Percentiles rank a stretch among this genome's conserved stretches.
Evolutionary conservation across 306 rosid species (phyloP).

Genomic region (Pueraria montana): DNA sequence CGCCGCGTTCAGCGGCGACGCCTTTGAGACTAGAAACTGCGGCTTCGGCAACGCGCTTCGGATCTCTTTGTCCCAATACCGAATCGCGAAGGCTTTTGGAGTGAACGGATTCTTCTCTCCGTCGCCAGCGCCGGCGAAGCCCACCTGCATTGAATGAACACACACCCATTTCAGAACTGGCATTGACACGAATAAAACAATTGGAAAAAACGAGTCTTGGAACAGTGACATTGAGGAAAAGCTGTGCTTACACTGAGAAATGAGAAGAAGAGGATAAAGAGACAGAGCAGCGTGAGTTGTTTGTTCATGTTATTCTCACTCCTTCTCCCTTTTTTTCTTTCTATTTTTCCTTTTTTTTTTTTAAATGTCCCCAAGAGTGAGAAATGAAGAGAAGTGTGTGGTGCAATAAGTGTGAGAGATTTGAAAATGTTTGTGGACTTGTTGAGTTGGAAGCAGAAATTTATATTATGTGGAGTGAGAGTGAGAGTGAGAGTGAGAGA

Average conservation of each 20-base stretch:
- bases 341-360: background rate
- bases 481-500: background rate
- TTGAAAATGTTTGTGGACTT: slow-evolving; percentile 70
- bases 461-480: slow-evolving; percentile 59
- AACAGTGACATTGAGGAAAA: slow-evolving; percentile 10
- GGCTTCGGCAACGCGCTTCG: slow-evolving; percentile 69
- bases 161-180: slow-evolving; percentile 38
- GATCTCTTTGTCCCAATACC: slow-evolving; percentile 96
- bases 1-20: slow-evolving; percentile 73
- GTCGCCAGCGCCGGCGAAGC: slow-evolving; percentile 41
- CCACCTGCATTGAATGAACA: slow-evolving; percentile 75
- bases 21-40: slow-evolving; percentile 72
- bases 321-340: background rate
- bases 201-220: background rate
- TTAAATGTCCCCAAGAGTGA: slow-evolving; percentile 1
- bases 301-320: slow-evolving; percentile 51
- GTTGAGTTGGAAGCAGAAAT: slow-evolving; percentile 58
- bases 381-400: background rate
- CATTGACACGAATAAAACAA: background rate
- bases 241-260: slow-evolving; percentile 72
- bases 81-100: slow-evolving; percentile 71
- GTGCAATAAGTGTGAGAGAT: background rate
- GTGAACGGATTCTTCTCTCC: slow-evolving; percentile 73
- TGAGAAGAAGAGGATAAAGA: slow-evolving; percentile 70
- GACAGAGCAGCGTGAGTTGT: slow-evolving; percentile 54